Percentiles rank a stretch among this genome's conserved stretches.
Evolutionary conservation across 345 rosid species (phyloP).

Genomic region (Pelargonium nanum): DNA sequence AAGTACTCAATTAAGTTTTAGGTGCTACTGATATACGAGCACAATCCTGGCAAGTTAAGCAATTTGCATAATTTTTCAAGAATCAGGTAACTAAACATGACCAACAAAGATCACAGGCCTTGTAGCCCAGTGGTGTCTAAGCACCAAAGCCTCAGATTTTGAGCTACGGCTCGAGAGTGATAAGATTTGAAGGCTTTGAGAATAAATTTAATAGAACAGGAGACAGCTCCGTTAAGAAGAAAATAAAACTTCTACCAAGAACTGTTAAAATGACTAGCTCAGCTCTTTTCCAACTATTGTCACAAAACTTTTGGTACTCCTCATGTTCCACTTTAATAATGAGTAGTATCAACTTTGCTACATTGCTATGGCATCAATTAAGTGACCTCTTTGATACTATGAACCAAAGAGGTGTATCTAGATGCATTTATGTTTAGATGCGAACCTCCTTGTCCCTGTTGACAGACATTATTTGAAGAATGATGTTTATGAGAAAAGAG

Average conservation of each 20-base stretch:
- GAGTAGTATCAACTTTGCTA: slow-evolving; percentile 47
- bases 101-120: not conserved
- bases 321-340: slow-evolving; percentile 45
- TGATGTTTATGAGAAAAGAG: not conserved
- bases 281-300: slow-evolving; percentile 23
- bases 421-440: slow-evolving; percentile 37
- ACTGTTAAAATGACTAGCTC: slow-evolving; percentile 6
- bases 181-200: not conserved
- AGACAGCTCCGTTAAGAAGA: not conserved
- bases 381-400: slow-evolving; percentile 72
- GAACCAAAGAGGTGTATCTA: slow-evolving; percentile 67
- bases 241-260: not conserved
- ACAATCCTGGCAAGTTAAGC: not conserved
- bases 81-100: slow-evolving; percentile 2
- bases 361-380: slow-evolving; percentile 58
- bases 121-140: not conserved
- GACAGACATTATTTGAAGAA: not conserved
- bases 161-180: not conserved
- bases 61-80: not conserved
- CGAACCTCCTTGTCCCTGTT: not conserved
- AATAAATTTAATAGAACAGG: not conserved
- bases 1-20: not conserved
- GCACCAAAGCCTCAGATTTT: too few relatives aligned
- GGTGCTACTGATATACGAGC: not conserved
- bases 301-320: slow-evolving; percentile 38